Base-by-base conservation (phyloP, 192 early-diverging fungal species). In the Oehlia diaphana region DNA sequence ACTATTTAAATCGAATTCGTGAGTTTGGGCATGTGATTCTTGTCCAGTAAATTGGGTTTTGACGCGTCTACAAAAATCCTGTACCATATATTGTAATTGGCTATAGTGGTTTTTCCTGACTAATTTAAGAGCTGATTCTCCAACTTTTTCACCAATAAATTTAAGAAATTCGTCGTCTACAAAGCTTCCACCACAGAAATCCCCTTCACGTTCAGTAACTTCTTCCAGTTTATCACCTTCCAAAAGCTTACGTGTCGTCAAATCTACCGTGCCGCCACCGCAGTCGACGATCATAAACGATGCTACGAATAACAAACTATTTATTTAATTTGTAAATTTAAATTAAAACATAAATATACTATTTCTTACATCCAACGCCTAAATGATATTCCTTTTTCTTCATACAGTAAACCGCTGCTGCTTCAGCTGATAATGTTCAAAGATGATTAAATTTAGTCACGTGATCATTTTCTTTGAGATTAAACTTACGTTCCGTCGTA, bases 261-360 rank as follows among this genome's bases (percentile, higher is more conserved):
- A 80, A 85, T 90, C 88, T 0, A 90, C 88, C 6, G 88, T 90
- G 67, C 88, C 88, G 61, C 88, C 88, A 74, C 88, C 88, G 28
- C 85, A 87, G 82, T 90, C 88, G 70, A 86, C 87, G 49, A 90
- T 85, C 87, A 90, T 88, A 65, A 90, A 90, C 5, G 85, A 81
- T 31, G 86, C 83, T 74, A 50, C 0, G 23, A 53, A 28, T 8
- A 50, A 26, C 0, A 12, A 72, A 44, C 33, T 44, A 21, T 23
- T 61, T 26, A 21, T 19, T 19, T 21, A 58, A 58, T 61, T 8
- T 16, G 9, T 9, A 33, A 23, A 8, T 2, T 53, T 74, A 26
- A 19, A 53, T 16, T 14, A 61, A 53, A 14, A 8, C 19, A 74
- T 58, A 10, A 9, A 16, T 19, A 58, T 19, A 12, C 50, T 16